Conservation (phyloP, 805 yeast genomes). For the Yueomyces sinensis region DNA sequence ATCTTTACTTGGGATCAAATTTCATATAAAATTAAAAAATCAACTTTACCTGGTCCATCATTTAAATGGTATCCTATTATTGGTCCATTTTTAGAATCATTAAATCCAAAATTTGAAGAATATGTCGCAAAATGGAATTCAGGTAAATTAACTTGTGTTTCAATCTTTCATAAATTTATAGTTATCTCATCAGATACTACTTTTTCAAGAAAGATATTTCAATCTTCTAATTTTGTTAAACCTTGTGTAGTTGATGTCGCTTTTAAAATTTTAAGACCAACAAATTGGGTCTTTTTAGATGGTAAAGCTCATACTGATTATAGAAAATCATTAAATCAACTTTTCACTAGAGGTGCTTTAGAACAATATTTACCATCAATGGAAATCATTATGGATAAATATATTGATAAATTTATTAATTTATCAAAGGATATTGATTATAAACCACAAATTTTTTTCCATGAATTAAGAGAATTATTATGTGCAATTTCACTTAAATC, state of each 20-base stretch:
- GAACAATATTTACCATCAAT: constrained; percentile 73
- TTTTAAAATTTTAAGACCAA: constrained; percentile 79
- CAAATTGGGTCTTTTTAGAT: constrained; percentile 96
- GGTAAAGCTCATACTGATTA: constrained; percentile 94
- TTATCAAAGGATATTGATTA: constrained; percentile 39
- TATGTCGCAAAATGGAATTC: constrained; percentile 88
- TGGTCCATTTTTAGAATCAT: constrained; percentile 88
- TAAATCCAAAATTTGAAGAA: constrained; percentile 92
- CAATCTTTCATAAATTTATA: constrained; percentile 95
- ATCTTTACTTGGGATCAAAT: constrained; percentile 58
- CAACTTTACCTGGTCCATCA: constrained; percentile 80
- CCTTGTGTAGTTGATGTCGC: constrained; percentile 99
- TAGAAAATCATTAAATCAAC: constrained; percentile 78
- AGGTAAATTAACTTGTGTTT: constrained; percentile 91
- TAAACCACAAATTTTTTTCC: constrained; percentile 65
- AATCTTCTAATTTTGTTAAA: constrained; percentile 76
- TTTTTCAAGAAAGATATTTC: constrained; percentile 73
- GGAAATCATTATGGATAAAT: constrained; percentile 74
- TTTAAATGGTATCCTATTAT: constrained; percentile 88
- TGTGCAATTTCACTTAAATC: constrained; percentile 89
- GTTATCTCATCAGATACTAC: constrained; percentile 86
- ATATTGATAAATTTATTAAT: constrained; percentile 53
- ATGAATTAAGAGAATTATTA: constrained; percentile 87
- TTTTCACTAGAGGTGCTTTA: constrained; percentile 76
- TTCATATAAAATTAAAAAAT: constrained; percentile 69